These are phyloP conservation scores for Podaxis sp. DNA, from an alignment of 768 basidiomycete genomes.

Conservation along the genomic window DNA sequence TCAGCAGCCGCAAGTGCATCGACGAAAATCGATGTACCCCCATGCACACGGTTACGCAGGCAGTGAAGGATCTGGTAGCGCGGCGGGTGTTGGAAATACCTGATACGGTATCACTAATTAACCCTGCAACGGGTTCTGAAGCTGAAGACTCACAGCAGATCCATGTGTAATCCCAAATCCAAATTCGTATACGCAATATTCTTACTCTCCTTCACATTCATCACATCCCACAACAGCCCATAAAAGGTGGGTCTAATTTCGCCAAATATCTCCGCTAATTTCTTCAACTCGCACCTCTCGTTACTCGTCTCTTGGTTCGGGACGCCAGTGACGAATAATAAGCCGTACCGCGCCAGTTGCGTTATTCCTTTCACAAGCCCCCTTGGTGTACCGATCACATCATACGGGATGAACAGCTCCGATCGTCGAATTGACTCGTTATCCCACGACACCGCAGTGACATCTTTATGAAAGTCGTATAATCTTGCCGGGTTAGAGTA, in stretches of 20 bases:
- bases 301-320: conserved; percentile 61
- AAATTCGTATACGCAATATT: conserved; percentile 97
- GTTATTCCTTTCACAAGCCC: conserved; percentile 60
- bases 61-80: conserved; percentile 93
- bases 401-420: conserved; percentile 59
- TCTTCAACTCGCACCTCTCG: conserved; percentile 62
- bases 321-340: conserved; percentile 72
- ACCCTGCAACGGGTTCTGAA: background rate
- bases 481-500: conserved; percentile 41
- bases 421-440: conserved; percentile 27
- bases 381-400: conserved; percentile 39
- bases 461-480: conserved; percentile 44
- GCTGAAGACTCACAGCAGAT: conserved; percentile 67
- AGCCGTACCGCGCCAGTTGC: conserved; percentile 70
- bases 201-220: conserved; percentile 65
- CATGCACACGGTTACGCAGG: conserved; percentile 78
- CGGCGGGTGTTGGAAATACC: conserved; percentile 90
- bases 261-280: conserved; percentile 68
- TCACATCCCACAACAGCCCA: conserved; percentile 86
- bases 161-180: conserved; percentile 88
- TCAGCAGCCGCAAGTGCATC: conserved; percentile 73
- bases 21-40: conserved; percentile 85
- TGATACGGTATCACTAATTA: conserved; percentile 26
- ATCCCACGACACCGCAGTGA: conserved; percentile 41
- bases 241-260: conserved; percentile 88